Evolutionary conservation across 768 basidiomycete genomes (phyloP).

Genomic region (Sporobolomyces roseus): DNA sequence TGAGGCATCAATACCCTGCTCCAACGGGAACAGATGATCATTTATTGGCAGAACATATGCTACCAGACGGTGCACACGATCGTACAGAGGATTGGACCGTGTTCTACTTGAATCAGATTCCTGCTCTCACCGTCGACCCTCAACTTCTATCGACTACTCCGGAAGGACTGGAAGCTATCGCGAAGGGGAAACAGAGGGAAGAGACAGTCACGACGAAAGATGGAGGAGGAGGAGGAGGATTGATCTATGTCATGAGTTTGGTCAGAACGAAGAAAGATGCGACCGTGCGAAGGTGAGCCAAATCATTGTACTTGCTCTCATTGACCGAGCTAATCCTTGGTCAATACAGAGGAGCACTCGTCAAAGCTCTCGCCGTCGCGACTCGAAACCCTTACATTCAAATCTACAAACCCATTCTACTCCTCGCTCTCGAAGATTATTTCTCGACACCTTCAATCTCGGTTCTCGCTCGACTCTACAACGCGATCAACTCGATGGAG

Average conservation of each 20-base stretch:
- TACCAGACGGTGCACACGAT: constrained; percentile 94
- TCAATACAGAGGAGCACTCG: constrained; percentile 72
- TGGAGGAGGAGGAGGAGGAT: constrained; percentile 46
- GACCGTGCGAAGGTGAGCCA: constrained; percentile 68
- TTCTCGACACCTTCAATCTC: constrained; percentile 83
- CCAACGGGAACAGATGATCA: constrained; percentile 91
- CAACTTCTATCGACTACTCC: constrained; percentile 61
- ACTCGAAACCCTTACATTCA: constrained; percentile 91
- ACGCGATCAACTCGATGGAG: constrained; percentile 89
- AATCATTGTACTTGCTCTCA: too few relatives aligned
- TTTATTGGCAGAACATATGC: constrained; percentile 91
- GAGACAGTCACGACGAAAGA: constrained; percentile 16
- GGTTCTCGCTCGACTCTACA: constrained; percentile 82
- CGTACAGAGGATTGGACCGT: constrained; percentile 96
- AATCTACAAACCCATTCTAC: constrained; percentile 92
- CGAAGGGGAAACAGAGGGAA: too few relatives aligned
- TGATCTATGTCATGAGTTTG: constrained; percentile 83
- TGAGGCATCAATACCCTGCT: constrained; percentile 94
- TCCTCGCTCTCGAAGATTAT: constrained; percentile 93
- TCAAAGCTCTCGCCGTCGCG: constrained; percentile 90
- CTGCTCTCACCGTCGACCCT: constrained; percentile 71
- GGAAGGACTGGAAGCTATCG: constrained; percentile 30
- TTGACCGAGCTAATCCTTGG: too few relatives aligned
- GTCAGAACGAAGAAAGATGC: constrained; percentile 90
- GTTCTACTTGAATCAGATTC: constrained; percentile 94